Evolutionary conservation across 371 early-diverging fungal species (phyloP), one percentile per base, ranked within the genome.

Genomic region (Funneliformis caledonium): DNA sequence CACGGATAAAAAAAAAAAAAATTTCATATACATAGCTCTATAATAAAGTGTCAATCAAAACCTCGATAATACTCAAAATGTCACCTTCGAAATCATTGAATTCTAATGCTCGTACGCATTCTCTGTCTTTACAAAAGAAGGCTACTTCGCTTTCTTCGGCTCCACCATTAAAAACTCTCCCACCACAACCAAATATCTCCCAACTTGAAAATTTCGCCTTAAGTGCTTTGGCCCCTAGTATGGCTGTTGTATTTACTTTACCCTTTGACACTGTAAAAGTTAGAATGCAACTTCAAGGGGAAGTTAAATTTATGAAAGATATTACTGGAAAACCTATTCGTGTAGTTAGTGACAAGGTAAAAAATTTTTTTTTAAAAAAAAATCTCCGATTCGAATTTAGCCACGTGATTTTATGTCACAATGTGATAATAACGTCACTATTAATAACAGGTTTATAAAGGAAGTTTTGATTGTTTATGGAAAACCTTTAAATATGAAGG

Each of bases 251-350:
- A 45, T 76, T 76, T 19, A 67, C 59, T 59, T 47, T 69, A 56
- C 92, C 92, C 3, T 91, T 90, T 78, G 91, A 91, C 76, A 91
- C 91, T 43, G 91, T 89, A 82, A 91, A 89, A 80, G 91, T 92
- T 56, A 87, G 92, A 12, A 85, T 92, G 19, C 92, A 92, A 76
- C 86, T 91, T 45, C 92, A 91, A 81, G 91, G 90, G 11, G 88
- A 92, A 81, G 81, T 84, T 37, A 76, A 22, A 45, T 10, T 76
- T 33, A 50, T 50, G 31, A 72, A 56, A 43, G 72, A 72, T 52
- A 8, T 37, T 37, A 42, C 76, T 61, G 76, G 76, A 5, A 76
- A 60, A 33, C 45, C 76, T 12, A 16, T 76, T 42, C 72, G 72
- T 7, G 33, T 33, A 33, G 26, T 26, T 52, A 52, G 52, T 72